These are phyloP conservation scores for Raphidocelis subcapitata DNA, from an alignment of 139 green algal species.

Conservation along the genomic window DNA sequence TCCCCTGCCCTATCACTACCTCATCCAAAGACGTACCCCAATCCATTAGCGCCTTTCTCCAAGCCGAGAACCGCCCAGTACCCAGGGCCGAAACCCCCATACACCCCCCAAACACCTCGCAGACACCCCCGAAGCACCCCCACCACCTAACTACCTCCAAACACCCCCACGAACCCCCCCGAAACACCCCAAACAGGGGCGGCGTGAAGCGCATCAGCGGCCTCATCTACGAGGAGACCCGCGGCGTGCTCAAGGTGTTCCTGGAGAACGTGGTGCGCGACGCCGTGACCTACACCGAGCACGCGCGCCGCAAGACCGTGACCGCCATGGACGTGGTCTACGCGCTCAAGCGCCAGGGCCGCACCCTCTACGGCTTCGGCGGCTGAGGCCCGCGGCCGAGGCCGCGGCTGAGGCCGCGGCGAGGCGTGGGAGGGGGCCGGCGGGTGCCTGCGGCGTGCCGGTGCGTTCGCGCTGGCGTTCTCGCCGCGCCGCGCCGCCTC, in stretches of 20 bases:
- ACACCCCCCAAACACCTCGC: too few relatives aligned
- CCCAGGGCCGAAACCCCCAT: too few relatives aligned
- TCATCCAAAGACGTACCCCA: too few relatives aligned
- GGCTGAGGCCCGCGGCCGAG: too few relatives aligned
- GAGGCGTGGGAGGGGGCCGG: neutral
- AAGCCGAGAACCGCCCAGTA: too few relatives aligned
- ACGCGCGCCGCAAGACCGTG: conserved; percentile 93
- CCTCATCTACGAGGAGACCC: conserved; percentile 92
- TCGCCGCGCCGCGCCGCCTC: too few relatives aligned
- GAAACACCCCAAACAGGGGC: conserved; percentile 37
- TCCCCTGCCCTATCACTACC: too few relatives aligned
- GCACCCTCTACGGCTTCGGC: conserved; percentile 92
- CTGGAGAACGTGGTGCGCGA: conserved; percentile 93
- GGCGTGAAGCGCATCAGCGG: conserved; percentile 88
- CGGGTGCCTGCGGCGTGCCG: neutral
- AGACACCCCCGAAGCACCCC: too few relatives aligned
- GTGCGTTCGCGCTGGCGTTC: too few relatives aligned
- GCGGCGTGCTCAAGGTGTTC: conserved; percentile 90
- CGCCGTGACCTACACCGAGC: conserved; percentile 95
- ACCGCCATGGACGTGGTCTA: conserved; percentile 93
- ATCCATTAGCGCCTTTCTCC: too few relatives aligned
- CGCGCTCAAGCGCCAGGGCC: conserved; percentile 89
- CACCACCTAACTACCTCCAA: too few relatives aligned
- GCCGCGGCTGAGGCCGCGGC: neutral
- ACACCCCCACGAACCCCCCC: too few relatives aligned